Conservation (phyloP, 1,139 yeast genomes). For the Suhomyces coccinellae region DNA sequence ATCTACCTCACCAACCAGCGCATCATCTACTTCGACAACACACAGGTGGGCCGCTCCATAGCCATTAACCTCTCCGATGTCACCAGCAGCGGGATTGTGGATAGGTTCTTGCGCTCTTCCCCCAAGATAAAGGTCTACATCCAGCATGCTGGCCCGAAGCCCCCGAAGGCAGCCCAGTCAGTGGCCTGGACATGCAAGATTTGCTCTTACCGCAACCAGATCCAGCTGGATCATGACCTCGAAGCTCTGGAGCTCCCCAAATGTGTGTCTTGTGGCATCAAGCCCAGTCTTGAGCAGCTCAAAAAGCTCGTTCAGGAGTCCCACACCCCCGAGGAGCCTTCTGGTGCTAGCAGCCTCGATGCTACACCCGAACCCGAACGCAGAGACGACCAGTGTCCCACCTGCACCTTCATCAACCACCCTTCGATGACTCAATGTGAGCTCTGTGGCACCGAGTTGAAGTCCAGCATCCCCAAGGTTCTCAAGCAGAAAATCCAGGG, state of each 20-base stretch:
- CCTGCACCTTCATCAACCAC: conserved; percentile 86
- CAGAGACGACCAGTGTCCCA: conserved; percentile 61
- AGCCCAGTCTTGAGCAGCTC: conserved; percentile 11
- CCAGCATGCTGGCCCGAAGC: conserved; percentile 12
- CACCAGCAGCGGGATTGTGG: conserved; percentile 45
- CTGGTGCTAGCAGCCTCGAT: conserved; percentile 5
- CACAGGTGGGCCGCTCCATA: conserved; percentile 44
- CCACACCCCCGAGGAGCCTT: not conserved
- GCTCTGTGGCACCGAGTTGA: conserved; percentile 72
- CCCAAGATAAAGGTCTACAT: conserved; percentile 61
- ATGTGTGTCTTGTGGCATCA: conserved; percentile 80
- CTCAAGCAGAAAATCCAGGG: conserved; percentile 11
- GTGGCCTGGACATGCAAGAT: conserved; percentile 76
- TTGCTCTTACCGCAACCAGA: conserved; percentile 67
- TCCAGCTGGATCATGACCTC: conserved; percentile 35
- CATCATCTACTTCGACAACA: conserved; percentile 68
- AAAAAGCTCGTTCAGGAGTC: conserved; percentile 1
- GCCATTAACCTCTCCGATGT: conserved; percentile 52
- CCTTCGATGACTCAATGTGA: conserved; percentile 79
- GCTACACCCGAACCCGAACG: conserved; percentile 7
- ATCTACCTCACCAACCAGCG: conserved; percentile 74
- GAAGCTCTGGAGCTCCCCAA: conserved; percentile 44
- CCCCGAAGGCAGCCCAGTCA: not conserved
- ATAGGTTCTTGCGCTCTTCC: conserved; percentile 73
- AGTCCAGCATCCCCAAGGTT: conserved; percentile 20